Evolutionary conservation across 1,284 basidiomycete species (phyloP).

Genomic region (Ceraceosorus guamensis): DNA sequence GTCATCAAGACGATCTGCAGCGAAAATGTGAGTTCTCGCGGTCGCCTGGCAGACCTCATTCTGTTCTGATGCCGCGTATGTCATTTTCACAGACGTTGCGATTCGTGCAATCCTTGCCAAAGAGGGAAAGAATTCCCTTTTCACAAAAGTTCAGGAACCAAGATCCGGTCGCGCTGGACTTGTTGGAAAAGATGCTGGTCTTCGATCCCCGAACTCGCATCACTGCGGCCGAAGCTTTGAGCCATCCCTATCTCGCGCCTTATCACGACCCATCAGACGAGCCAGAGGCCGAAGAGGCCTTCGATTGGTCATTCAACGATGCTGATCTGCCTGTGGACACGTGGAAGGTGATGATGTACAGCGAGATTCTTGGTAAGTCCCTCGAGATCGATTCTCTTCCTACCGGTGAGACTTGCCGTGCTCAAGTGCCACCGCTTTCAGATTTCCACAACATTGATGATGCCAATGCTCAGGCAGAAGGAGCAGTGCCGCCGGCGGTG

Average conservation of each 20-base stretch:
- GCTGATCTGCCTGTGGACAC: constrained; percentile 98
- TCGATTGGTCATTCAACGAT: constrained; percentile 99
- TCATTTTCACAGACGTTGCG: constrained; percentile 76
- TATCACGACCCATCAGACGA: constrained; percentile 99
- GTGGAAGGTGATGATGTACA: constrained; percentile 76
- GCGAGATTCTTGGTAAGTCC: constrained; percentile 48
- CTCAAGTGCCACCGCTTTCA: neutral
- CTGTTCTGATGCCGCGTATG: neutral
- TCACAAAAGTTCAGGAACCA: constrained; percentile 83
- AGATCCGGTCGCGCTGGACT: constrained; percentile 85
- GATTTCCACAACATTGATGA: constrained; percentile 49
- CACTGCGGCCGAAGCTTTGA: constrained; percentile 82
- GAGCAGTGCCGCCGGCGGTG: constrained; percentile 24
- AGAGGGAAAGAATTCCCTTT: constrained; percentile 91
- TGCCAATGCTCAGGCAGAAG: constrained; percentile 5
- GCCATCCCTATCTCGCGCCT: constrained; percentile 88
- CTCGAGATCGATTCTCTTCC: neutral
- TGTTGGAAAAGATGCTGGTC: constrained; percentile 97
- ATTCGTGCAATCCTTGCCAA: constrained; percentile 94
- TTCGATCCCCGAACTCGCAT: constrained; percentile 97
- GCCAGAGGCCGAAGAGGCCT: constrained; percentile 84
- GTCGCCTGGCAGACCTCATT: neutral
- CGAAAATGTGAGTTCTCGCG: constrained; percentile 74
- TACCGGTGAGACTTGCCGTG: neutral
- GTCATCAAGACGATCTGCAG: constrained; percentile 98